Percentiles rank a stretch among this genome's conserved stretches.
These are phyloP conservation scores for Penicillium verhagenii DNA, from an alignment of 495 filamentous ascomycete species.

Conservation along the genomic window DNA sequence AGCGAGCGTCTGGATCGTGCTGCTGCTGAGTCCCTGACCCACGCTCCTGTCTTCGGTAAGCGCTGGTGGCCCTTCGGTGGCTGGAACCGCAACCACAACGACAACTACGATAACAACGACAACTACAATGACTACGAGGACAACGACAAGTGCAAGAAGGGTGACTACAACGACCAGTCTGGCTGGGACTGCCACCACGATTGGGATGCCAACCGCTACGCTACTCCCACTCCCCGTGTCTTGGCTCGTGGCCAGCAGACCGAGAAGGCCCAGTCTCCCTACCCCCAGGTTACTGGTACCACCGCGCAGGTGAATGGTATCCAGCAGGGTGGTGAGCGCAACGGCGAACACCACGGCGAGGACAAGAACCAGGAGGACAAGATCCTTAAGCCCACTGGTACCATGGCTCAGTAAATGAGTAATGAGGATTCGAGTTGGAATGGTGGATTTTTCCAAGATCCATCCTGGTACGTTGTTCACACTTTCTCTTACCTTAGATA, in stretches of 20 bases:
- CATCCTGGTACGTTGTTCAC: slow-evolving; percentile 2
- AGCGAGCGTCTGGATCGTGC: neutral
- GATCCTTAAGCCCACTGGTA: slow-evolving; percentile 9
- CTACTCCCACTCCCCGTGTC: slow-evolving; percentile 12
- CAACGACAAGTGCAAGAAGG: slow-evolving; percentile 13
- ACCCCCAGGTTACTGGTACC: slow-evolving; percentile 8
- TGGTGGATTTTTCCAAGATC: neutral
- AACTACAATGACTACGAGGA: slow-evolving; percentile 10
- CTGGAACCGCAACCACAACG: slow-evolving; percentile 2
- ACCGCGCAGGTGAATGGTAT: neutral
- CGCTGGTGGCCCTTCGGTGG: slow-evolving; percentile 3
- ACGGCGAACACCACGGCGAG: slow-evolving; percentile 1
- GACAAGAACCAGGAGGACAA: slow-evolving; percentile 7
- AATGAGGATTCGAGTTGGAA: neutral
- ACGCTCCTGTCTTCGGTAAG: neutral
- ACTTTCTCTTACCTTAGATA: neutral
- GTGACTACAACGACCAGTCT: slow-evolving; percentile 7
- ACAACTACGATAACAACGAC: slow-evolving; percentile 6
- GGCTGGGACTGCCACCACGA: slow-evolving; percentile 13
- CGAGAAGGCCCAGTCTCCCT: neutral
- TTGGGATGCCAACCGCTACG: slow-evolving; percentile 9
- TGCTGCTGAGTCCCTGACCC: neutral
- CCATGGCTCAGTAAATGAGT: slow-evolving; percentile 8
- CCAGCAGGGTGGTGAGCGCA: neutral
- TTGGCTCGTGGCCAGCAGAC: slow-evolving; percentile 1